A percentile compares a stretch with the other conserved stretches of the same genome.
These are phyloP conservation scores for Colletotrichum siamense DNA, from an alignment of 2,329 filamentous ascomycete species.

Conservation along the genomic window DNA sequence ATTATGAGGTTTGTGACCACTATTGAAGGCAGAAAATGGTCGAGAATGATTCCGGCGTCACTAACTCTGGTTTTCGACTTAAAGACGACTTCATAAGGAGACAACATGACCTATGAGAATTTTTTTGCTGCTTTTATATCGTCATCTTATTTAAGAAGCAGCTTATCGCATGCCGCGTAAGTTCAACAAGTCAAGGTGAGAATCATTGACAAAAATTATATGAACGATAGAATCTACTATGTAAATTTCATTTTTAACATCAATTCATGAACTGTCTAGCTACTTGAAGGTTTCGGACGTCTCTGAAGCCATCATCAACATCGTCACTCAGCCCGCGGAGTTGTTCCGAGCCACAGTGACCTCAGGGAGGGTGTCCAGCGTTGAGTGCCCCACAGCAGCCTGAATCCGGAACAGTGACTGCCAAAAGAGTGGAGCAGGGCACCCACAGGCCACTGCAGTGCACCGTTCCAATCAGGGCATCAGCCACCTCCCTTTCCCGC, in stretches of 20 bases:
- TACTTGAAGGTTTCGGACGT: neutral
- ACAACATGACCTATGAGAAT: too few relatives aligned
- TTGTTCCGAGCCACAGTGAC: neutral
- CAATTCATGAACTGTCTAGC: neutral
- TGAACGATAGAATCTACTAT: too few relatives aligned
- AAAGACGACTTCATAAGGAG: too few relatives aligned
- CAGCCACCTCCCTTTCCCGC: neutral
- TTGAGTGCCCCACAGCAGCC: neutral
- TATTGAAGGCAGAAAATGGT: neutral
- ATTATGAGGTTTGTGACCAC: fast-evolving
- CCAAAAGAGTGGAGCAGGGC: neutral
- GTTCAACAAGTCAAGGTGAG: neutral
- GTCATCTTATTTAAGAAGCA: fast-evolving
- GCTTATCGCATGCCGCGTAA: fast-evolving
- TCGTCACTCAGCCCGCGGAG: neutral
- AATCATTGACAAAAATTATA: too few relatives aligned
- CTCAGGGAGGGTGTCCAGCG: neutral
- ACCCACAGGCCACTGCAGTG: neutral
- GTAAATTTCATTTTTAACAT: fast-evolving
- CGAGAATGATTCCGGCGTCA: too few relatives aligned
- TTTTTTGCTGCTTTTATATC: neutral
- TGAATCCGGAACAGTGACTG: neutral
- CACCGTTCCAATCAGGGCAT: neutral
- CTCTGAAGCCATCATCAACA: neutral
- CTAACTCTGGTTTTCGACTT: too few relatives aligned